Evolutionary conservation across 345 rosid species (phyloP).

Genomic region (Sisymbrium irio): DNA sequence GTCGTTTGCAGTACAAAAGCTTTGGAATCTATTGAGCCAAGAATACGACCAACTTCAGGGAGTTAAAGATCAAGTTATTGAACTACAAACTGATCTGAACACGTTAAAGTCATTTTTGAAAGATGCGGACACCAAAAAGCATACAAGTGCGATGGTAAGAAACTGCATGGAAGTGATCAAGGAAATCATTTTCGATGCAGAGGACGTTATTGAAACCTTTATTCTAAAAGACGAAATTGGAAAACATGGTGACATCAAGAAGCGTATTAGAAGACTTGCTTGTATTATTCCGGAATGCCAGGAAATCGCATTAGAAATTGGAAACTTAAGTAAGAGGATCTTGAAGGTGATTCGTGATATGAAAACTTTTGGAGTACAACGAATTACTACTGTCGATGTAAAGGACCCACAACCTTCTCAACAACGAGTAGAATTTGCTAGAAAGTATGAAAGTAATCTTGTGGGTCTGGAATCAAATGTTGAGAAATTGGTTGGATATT

Average conservation of each 20-base stretch:
- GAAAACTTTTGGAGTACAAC: no score
- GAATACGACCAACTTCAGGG: neutral
- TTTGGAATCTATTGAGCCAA: slow-evolving; percentile 10
- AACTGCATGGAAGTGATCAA: slow-evolving; percentile 30
- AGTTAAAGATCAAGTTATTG: slow-evolving; percentile 5
- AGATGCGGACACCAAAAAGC: slow-evolving; percentile 33
- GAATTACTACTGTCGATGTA: no score
- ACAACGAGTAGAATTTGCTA: neutral
- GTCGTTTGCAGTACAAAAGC: slow-evolving; percentile 20
- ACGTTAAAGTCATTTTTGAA: slow-evolving; percentile 26
- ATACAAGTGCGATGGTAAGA: slow-evolving; percentile 14
- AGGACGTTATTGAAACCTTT: slow-evolving; percentile 32
- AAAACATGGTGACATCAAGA: neutral
- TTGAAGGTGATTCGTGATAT: no score
- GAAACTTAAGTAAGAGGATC: no score
- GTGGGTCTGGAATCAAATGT: slow-evolving; percentile 41
- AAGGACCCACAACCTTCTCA: no score
- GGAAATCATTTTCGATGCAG: slow-evolving; percentile 24
- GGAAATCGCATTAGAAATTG: neutral
- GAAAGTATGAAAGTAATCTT: slow-evolving; percentile 16
- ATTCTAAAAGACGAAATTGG: neutral
- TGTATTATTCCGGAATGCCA: neutral
- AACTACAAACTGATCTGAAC: slow-evolving; percentile 18
- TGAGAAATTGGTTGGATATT: slow-evolving; percentile 8
- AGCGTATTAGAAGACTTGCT: neutral